These are phyloP conservation scores for Hanseniaspora uvarum DNA, from an alignment of 1,139 yeast genomes.

Conservation along the genomic window DNA sequence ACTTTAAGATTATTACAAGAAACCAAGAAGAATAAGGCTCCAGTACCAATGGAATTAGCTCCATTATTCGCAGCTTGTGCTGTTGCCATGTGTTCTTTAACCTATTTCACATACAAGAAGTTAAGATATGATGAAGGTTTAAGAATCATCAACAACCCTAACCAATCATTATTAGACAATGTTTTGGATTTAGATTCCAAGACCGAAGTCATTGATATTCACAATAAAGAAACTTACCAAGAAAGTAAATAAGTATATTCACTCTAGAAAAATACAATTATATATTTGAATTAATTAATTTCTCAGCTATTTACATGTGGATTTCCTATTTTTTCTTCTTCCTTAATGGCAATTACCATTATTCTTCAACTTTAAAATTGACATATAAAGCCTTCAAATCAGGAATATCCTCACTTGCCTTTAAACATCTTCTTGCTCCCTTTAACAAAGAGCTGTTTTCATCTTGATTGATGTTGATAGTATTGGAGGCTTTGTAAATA, in stretches of 20 bases:
- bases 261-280: not conserved
- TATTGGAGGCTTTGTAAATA: constrained; percentile 51
- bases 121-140: constrained; percentile 54
- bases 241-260: not conserved
- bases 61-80: constrained; percentile 58
- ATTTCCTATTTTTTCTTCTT: not conserved
- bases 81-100: constrained; percentile 56
- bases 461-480: constrained; percentile 44
- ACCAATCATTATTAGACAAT: constrained; percentile 41
- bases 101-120: constrained; percentile 64
- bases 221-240: constrained; percentile 6
- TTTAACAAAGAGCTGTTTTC: constrained; percentile 38
- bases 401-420: constrained; percentile 58
- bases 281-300: not conserved
- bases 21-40: constrained; percentile 33
- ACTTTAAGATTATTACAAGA: constrained; percentile 39
- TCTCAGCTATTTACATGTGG: not conserved
- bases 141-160: constrained; percentile 59
- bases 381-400: constrained; percentile 72
- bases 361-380: constrained; percentile 31
- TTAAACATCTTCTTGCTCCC: constrained; percentile 49
- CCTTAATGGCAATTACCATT: not conserved
- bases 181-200: constrained; percentile 43
- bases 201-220: constrained; percentile 17
- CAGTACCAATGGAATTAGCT: constrained; percentile 63